phyloP scores from a whole-genome alignment of 1,139 yeast species.

The Saccharomyces hybrid region DNA sequence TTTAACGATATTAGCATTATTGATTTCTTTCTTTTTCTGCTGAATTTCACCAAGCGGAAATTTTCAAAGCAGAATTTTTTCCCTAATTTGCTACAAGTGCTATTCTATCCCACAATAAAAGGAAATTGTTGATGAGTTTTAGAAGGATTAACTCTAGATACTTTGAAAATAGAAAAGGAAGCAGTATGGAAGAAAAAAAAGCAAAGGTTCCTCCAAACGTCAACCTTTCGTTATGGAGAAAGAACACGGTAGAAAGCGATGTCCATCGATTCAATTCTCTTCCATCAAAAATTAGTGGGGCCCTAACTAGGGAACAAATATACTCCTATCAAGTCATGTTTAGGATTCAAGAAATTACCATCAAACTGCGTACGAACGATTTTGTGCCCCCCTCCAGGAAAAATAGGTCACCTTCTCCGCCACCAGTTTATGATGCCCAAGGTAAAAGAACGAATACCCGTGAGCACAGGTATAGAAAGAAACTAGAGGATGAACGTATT shows the following conservation, averaged over 20 bases:
- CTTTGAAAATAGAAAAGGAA: conserved; percentile 4
- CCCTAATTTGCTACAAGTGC: neutral
- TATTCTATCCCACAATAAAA: neutral
- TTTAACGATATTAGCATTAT: neutral
- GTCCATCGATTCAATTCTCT: conserved; percentile 8
- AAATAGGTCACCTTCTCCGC: conserved; percentile 76
- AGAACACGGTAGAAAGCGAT: conserved; percentile 1
- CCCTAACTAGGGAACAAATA: conserved; percentile 76
- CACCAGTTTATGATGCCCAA: conserved; percentile 76
- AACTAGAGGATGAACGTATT: conserved; percentile 73
- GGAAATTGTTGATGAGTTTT: neutral
- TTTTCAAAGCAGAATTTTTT: neutral
- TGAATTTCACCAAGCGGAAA: neutral
- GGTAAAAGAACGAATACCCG: conserved; percentile 86
- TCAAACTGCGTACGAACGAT: conserved; percentile 48
- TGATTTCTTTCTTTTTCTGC: neutral
- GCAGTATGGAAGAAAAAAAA: conserved; percentile 2
- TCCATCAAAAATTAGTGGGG: conserved; percentile 42
- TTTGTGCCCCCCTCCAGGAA: conserved; percentile 30
- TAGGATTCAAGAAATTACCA: conserved; percentile 71
- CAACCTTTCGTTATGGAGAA: conserved; percentile 13
- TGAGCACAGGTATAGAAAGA: conserved; percentile 54
- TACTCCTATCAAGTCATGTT: conserved; percentile 71
- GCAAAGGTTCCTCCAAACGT: neutral
- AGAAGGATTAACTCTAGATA: neutral